Base-by-base conservation (phyloP, 768 basidiomycete genomes). In the Lactarius quietus region DNA sequence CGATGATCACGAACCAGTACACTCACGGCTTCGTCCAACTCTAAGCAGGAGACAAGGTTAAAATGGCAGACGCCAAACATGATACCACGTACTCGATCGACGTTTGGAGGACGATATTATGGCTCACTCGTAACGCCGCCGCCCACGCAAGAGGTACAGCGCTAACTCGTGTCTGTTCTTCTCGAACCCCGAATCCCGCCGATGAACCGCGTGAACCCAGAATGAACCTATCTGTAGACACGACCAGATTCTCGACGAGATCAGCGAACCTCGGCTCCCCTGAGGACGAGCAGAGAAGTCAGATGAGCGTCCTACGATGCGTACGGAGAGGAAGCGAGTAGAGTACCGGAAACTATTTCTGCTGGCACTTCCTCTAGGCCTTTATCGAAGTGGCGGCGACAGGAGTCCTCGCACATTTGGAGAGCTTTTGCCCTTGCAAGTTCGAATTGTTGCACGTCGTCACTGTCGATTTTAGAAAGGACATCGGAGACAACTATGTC, bases 331-430 rank as follows among this genome's bases (percentile, higher is more conserved):
- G 1, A 10, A 20, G 14, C 41, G 14, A 54, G 17, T 5, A 59
- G 39, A n/a, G 12, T 35, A 64, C 63, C 52, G 12, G 57, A 59
- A 64, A 59, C 57, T 14, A 59, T 43, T 6, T 53, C 57, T 29
- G 57, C 57, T 28, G 63, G 57, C 26, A 64, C 18, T 36, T 59
- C 57, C 31, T 14, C 28, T n/a, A 39, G 57, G 15, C 28, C 48
- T 28, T 26, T 59, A 18, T 23, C 14, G 15, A 59, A 41, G 12
- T 53, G 29, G 14, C 6, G n/a, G 52, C 48, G 48, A 20, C n/a
- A n/a, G n/a, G n/a, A n/a, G n/a, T n/a, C n/a, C n/a, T n/a, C n/a
- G n/a, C n/a, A n/a, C n/a, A n/a, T n/a, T n/a, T n/a, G n/a, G n/a
- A n/a, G n/a, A n/a, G n/a, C n/a, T n/a, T n/a, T n/a, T n/a, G n/a